Conservation (phyloP, 1,139 yeast species). For the Lodderomyces pseudojiufengensis region DNA sequence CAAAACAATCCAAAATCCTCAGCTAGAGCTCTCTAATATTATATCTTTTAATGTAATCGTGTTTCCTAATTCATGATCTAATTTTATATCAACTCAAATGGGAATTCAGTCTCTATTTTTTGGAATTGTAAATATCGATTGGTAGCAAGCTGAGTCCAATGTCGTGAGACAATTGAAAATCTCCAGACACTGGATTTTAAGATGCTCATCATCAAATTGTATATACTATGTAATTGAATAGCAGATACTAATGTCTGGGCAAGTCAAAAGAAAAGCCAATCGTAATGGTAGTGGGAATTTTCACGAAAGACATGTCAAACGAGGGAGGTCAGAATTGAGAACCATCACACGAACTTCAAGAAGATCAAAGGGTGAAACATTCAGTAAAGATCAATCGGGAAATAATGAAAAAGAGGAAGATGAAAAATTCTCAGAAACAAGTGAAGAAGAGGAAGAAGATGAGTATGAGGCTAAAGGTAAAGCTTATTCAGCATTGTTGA, state of each 20-base stretch:
- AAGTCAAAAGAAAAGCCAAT: slow-evolving; percentile 10
- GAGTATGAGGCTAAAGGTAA: slow-evolving; percentile 29
- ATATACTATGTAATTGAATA: too few relatives aligned
- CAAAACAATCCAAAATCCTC: too few relatives aligned
- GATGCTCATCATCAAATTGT: not conserved
- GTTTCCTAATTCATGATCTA: too few relatives aligned
- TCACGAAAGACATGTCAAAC: slow-evolving; percentile 22
- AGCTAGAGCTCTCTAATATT: too few relatives aligned
- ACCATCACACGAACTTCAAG: slow-evolving; percentile 53
- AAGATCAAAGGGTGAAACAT: slow-evolving; percentile 19
- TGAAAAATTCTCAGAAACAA: slow-evolving; percentile 3
- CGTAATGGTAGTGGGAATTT: not conserved
- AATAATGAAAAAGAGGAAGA: slow-evolving; percentile 4
- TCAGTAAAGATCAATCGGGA: slow-evolving; percentile 7
- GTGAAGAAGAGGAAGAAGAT: slow-evolving; percentile 10
- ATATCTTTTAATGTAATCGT: too few relatives aligned
- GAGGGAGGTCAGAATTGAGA: slow-evolving; percentile 60
- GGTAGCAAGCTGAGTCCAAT: too few relatives aligned
- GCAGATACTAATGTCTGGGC: slow-evolving; percentile 10
- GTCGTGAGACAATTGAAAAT: not conserved
- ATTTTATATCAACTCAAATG: too few relatives aligned
- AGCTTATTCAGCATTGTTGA: slow-evolving; percentile 75
- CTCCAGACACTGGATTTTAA: not conserved
- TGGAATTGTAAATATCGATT: too few relatives aligned
- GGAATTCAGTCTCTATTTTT: too few relatives aligned